Percentiles rank a stretch among this genome's conserved stretches.
Conservation (phyloP, 75 land plant species). For the Sequoiadendron giganteum region DNA sequence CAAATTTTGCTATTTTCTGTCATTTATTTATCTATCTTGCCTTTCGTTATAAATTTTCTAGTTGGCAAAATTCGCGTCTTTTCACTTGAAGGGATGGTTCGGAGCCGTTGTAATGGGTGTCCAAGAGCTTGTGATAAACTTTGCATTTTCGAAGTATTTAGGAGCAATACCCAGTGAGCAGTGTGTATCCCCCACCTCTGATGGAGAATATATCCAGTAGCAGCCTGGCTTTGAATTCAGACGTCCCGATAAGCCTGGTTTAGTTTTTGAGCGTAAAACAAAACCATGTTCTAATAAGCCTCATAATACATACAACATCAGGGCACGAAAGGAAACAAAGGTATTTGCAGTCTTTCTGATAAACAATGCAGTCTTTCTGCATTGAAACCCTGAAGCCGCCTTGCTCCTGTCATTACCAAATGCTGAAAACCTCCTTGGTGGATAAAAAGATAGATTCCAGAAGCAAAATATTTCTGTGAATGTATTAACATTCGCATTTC, state of each 20-base stretch:
- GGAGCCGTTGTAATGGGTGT: background rate
- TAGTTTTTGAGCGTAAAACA: background rate
- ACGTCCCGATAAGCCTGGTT: background rate
- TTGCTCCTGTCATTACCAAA: background rate
- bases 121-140: background rate
- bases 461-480: background rate
- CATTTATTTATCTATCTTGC: background rate
- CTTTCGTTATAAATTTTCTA: background rate
- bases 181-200: background rate
- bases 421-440: background rate
- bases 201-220: background rate
- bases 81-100: background rate
- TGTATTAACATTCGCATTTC: background rate
- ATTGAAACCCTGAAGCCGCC: background rate
- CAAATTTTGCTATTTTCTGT: background rate
- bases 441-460: background rate
- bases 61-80: background rate
- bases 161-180: background rate
- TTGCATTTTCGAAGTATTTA: background rate
- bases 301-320: background rate
- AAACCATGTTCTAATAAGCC: background rate
- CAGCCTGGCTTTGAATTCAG: background rate
- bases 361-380: background rate
- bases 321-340: background rate
- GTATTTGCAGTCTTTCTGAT: conserved; percentile 3